Evolutionary conservation across 129 eudicot genomes (phyloP), one percentile per base, ranked within the genome.

Genomic region (Flaveria ramosissima): DNA sequence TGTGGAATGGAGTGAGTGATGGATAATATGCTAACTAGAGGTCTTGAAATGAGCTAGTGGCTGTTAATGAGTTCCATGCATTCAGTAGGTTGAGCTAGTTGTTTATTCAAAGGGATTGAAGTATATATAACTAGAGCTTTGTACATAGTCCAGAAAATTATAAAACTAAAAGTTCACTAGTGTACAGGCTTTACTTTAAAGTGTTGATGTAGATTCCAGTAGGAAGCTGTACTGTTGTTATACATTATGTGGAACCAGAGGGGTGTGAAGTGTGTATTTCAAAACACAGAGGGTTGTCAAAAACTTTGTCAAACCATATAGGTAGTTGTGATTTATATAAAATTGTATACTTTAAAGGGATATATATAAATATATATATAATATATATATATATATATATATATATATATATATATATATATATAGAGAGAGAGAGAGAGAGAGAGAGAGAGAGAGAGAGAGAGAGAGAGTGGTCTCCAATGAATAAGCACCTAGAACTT

Each of bases 211-310:
- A 68, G 68, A 4, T 68, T 36, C 41, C 5, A 68, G 11, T 52
- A 9, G 14, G 24, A 73, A 73, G 20, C 11, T 45, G 36, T 73
- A 57, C 24, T 73, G n/a, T 21, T 41, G 46, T 23, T 41, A 20
- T 9, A 59, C 23, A 20, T 42, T 57, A 59, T 55, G 23, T 73
- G 77, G 57, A 55, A n/a, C 48, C 60, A 59, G 63, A 57, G 53
- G 82, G 63, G 50, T 80, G 42, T 63, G 16, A 47, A 74, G 79
- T 80, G 47, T 55, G 74, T 56, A 67, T 57, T 53, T 1, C 20
- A 20, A 73, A 46, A n/a, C 55, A 32, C 67, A 70, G 63, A 39
- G 75, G 62, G 32, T 15, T 80, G 50, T 42, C 73, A 56, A 47
- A 51, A 78, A 64, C 74, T 67, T 66, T 74, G 41, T 41, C 63